Base-by-base conservation (phyloP, 495 filamentous ascomycete species). In the Hypoxylon perforatum region DNA sequence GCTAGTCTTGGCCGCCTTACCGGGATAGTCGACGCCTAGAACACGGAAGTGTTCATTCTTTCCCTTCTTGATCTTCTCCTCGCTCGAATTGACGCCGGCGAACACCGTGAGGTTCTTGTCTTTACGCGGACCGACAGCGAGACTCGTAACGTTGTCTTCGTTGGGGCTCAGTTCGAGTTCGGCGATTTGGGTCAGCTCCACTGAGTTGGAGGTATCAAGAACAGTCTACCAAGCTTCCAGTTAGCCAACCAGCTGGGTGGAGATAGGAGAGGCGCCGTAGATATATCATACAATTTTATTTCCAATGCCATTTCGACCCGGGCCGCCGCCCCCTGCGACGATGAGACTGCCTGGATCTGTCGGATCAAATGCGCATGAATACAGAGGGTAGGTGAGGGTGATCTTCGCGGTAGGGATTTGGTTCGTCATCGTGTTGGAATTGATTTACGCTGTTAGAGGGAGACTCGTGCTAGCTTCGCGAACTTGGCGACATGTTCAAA, bases 281-380 rank as follows among this genome's bases (percentile, higher is more conserved):
- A 50, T 52, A 38, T 45, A 47, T n/a, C 72, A 39, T 61, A 90
- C 92, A 75, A 98, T 93, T 78, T 94, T 94, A 77, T 97, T 99
- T 25, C 88, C 87, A 33, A 97, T 92, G 46, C 94, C 95, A 71
- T 85, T 95, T 57, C 89, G 87, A 38, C 90, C 87, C 71, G 93
- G 89, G 17, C 94, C 94, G 61, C 94, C 94, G 48, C 95, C 95
- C 23, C 95, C 94, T 35, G 89, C 94, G n/a, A 97, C 92, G 8
- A 97, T 78, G 25, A 97, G 81, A 47, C 86, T 85, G 61, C 85
- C 82, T 58, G 86, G 85, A 80, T 95, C 87, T 69, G 89, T 83
- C 50, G 92, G 90, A 72, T 95, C 91, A 76, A 97, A 97, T 73
- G 93, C 94, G 65, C 90, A 91, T 17, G 91, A 86, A 76, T 92